Percentiles rank a stretch among this genome's conserved stretches.
Evolutionary conservation across 2,329 filamentous ascomycete genomes (phyloP).

Genomic region (Aspergillus chevalieri): DNA sequence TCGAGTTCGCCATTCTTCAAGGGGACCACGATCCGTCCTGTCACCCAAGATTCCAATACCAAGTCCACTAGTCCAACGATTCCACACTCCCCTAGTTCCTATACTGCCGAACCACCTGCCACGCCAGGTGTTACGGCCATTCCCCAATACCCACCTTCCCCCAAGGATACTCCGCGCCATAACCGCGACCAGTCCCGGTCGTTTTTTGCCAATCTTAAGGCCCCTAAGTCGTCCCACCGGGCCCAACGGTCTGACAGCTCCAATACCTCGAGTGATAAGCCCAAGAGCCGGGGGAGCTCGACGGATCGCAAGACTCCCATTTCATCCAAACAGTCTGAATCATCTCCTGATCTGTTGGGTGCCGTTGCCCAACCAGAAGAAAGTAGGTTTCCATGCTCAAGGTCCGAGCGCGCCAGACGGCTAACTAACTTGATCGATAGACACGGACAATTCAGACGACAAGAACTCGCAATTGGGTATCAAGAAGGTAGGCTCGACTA

Average conservation of each 20-base stretch:
- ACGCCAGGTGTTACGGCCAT: slow-evolving; percentile 43
- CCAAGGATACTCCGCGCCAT: slow-evolving; percentile 36
- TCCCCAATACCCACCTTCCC: slow-evolving; percentile 40
- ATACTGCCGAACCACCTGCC: slow-evolving; percentile 17
- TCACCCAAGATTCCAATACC: slow-evolving; percentile 31
- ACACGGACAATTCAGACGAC: slow-evolving; percentile 13
- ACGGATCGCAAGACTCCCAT: slow-evolving; percentile 35
- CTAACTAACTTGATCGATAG: slow-evolving; percentile 13
- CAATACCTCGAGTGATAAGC: slow-evolving; percentile 29
- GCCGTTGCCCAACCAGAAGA: slow-evolving; percentile 20
- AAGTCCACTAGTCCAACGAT: slow-evolving; percentile 22
- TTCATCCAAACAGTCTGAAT: slow-evolving; percentile 33
- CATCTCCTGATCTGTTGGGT: slow-evolving; percentile 37
- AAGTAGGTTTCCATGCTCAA: slow-evolving; percentile 8
- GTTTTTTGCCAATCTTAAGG: slow-evolving; percentile 44
- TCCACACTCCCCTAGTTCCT: slow-evolving; percentile 21
- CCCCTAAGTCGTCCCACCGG: slow-evolving; percentile 40
- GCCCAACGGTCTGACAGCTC: slow-evolving; percentile 37
- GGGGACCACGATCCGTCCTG: slow-evolving; percentile 36
- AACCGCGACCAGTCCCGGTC: slow-evolving; percentile 40
- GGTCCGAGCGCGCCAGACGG: slow-evolving; percentile 5
- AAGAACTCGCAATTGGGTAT: slow-evolving; percentile 17
- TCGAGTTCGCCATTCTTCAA: slow-evolving; percentile 33
- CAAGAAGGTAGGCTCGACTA: slow-evolving; percentile 23
- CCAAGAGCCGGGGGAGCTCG: slow-evolving; percentile 40